Percentiles rank a stretch among this genome's conserved stretches.
These are phyloP conservation scores for Rubus idaeus DNA, from an alignment of 306 rosid species.

Conservation along the genomic window DNA sequence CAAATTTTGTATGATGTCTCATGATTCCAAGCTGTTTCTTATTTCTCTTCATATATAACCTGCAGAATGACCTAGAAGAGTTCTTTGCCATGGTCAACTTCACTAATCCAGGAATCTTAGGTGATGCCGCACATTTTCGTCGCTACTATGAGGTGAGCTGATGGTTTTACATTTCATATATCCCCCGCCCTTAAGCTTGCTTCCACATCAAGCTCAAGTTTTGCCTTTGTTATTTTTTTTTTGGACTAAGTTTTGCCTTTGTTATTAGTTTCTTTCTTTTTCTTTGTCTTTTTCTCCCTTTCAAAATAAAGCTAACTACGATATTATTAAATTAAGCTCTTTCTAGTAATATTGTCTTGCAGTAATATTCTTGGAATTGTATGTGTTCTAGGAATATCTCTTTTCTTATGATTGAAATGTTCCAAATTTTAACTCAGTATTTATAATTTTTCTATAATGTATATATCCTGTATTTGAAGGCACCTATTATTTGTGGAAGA, in stretches of 20 bases:
- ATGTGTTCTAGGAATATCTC: constrained; percentile 26
- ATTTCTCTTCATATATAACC: constrained; percentile 14
- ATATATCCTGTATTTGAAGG: constrained; percentile 44
- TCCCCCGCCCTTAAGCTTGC: background rate
- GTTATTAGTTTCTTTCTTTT: background rate
- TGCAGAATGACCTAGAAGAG: constrained; percentile 96
- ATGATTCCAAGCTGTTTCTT: constrained; percentile 10
- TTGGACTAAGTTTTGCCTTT: background rate
- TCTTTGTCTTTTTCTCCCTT: background rate
- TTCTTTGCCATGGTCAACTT: constrained; percentile 94
- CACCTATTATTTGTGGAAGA: constrained; percentile 91
- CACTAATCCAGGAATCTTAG: constrained; percentile 86
- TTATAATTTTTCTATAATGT: background rate
- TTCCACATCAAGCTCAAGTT: background rate
- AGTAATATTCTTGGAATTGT: background rate
- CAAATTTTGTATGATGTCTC: constrained; percentile 10
- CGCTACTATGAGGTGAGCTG: constrained; percentile 79
- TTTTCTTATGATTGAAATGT: background rate
- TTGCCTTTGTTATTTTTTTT: constrained; percentile 1
- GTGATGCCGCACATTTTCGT: constrained; percentile 70
- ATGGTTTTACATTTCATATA: constrained; percentile 16
- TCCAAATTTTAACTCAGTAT: background rate
- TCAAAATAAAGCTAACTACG: background rate
- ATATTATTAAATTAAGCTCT: background rate
- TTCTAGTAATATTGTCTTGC: background rate